phyloP scores from a whole-genome alignment of 768 basidiomycete genomes.

The Pulveroboletus sp. region DNA sequence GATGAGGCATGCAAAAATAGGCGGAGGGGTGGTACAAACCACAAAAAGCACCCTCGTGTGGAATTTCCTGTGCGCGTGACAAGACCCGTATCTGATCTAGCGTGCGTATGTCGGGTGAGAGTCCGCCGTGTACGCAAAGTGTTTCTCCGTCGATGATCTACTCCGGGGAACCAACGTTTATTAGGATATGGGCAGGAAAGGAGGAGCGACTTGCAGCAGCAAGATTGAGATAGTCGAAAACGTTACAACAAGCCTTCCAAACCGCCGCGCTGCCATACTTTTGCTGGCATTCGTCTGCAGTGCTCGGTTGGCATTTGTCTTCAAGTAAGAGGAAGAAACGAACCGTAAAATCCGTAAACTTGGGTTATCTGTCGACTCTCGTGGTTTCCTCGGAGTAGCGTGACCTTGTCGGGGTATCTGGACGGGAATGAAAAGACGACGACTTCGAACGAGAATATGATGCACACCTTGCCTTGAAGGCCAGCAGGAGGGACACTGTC shows the following conservation, averaged over 20 bases:
- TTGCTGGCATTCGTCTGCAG: conserved; percentile 90
- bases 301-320: not conserved
- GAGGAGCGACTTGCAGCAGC: conserved; percentile 65
- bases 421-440: conserved; percentile 5
- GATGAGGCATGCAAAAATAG: not conserved
- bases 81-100: conserved; percentile 92
- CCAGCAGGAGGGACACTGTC: conserved; percentile 86
- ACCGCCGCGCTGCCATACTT: conserved; percentile 95
- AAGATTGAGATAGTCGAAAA: conserved; percentile 94
- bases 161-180: not conserved
- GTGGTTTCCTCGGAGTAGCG: conserved; percentile 91
- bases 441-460: not conserved
- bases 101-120: conserved; percentile 94
- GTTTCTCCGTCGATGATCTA: conserved; percentile 94
- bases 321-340: not conserved
- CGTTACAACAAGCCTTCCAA: conserved; percentile 96
- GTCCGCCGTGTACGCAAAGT: conserved; percentile 93
- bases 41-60: conserved; percentile 98
- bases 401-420: conserved; percentile 92
- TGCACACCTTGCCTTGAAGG: conserved; percentile 85
- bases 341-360: conserved; percentile 98
- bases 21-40: conserved; percentile 40
- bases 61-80: conserved; percentile 95
- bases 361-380: conserved; percentile 98
- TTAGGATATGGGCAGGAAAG: not conserved